Evolutionary conservation across 345 rosid genomes (phyloP).

Genomic region (Salix arbutifolia): DNA sequence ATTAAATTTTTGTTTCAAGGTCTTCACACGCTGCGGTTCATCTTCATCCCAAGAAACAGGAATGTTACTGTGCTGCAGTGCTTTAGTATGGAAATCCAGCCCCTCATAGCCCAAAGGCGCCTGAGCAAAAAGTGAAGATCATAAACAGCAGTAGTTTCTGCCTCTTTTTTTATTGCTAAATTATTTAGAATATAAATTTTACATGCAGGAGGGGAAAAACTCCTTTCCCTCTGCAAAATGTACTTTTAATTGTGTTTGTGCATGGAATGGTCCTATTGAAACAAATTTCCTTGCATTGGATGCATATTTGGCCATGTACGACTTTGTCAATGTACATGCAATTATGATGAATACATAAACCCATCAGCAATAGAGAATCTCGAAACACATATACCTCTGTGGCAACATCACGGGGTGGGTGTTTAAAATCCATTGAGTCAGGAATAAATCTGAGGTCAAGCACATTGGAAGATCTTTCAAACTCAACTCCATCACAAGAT

Average conservation of each 20-base stretch:
- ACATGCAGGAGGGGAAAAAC: background rate
- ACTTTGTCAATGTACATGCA: background rate
- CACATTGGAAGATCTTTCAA: conserved; percentile 88
- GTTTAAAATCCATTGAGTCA: conserved; percentile 82
- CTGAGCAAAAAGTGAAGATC: conserved; percentile 34
- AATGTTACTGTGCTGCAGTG: conserved; percentile 77
- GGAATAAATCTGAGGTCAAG: conserved; percentile 92
- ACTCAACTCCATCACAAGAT: conserved; percentile 79
- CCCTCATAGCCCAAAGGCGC: conserved; percentile 71
- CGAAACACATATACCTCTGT: conserved; percentile 55
- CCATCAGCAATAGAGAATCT: background rate
- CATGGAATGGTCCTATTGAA: background rate
- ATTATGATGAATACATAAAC: background rate
- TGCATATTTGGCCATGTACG: background rate
- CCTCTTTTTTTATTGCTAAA: background rate
- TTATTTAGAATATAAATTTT: background rate
- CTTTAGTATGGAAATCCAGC: conserved; percentile 69
- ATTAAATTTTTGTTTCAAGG: conserved; percentile 66
- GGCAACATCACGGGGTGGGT: conserved; percentile 82
- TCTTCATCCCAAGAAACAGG: conserved; percentile 92
- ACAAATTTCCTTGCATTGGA: background rate
- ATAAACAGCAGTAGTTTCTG: background rate
- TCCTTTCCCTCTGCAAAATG: background rate
- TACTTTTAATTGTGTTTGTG: too few species aligned
- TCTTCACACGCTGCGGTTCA: conserved; percentile 79